These are phyloP conservation scores for Tephrocybe rancida DNA, from an alignment of 768 basidiomycete species.

Conservation along the genomic window DNA sequence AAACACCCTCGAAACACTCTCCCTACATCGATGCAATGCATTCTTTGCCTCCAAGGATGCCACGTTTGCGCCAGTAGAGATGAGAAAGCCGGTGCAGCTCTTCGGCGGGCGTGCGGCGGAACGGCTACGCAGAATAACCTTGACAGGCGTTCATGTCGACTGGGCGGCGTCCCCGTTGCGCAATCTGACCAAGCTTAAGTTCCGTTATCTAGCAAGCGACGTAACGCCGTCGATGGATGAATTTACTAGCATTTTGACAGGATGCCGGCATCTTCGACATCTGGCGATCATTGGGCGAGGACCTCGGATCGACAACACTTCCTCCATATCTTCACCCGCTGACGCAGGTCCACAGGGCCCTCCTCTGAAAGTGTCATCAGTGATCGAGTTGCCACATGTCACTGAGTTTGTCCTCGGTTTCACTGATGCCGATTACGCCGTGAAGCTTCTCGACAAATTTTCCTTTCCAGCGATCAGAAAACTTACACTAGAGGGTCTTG, in stretches of 20 bases:
- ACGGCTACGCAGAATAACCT: constrained; percentile 40
- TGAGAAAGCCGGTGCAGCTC: constrained; percentile 42
- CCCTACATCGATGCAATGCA: constrained; percentile 58
- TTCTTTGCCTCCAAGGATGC: constrained; percentile 51
- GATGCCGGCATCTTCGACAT: constrained; percentile 41
- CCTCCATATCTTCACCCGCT: not conserved
- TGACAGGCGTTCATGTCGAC: constrained; percentile 61
- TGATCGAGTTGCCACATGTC: constrained; percentile 30
- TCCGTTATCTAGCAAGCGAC: constrained; percentile 58
- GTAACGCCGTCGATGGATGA: constrained; percentile 55
- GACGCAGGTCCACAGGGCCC: not conserved
- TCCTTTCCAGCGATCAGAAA: constrained; percentile 35
- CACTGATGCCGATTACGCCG: constrained; percentile 40
- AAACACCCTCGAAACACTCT: constrained; percentile 41
- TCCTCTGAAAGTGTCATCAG: constrained; percentile 5
- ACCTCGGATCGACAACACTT: constrained; percentile 31
- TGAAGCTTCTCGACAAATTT: constrained; percentile 40
- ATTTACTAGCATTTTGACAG: constrained; percentile 43
- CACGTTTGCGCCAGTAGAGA: constrained; percentile 42
- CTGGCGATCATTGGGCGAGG: constrained; percentile 60
- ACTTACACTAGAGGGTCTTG: constrained; percentile 48
- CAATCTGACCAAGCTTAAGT: constrained; percentile 47
- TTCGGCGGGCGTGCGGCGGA: constrained; percentile 41
- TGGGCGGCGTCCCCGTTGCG: constrained; percentile 45
- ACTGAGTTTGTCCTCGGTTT: constrained; percentile 44